Evolutionary conservation across 371 early-diverging fungal species (phyloP), one percentile per base, ranked within the genome.

Genomic region (Mortierella sp.): DNA sequence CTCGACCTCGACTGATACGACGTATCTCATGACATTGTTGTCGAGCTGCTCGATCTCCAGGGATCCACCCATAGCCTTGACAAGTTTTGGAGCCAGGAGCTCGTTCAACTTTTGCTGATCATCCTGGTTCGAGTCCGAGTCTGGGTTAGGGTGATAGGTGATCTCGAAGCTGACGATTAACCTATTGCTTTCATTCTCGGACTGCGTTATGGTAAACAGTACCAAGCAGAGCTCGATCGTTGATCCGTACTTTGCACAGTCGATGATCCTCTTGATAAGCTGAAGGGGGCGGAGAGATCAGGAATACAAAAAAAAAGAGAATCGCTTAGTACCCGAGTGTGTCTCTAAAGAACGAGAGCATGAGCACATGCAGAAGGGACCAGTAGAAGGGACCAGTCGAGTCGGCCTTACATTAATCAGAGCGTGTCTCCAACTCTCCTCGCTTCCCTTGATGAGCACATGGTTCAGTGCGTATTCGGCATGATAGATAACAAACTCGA

Each of bases 401-500:
- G n/a, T n/a, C 3, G 16, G 10, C 64, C 82, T 80, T 84, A 88
- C 87, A 71, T 82, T 84, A 14, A 88, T 73, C 21, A 90, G 57
- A 19, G 83, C 81, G 62, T 90, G 87, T 14, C 85, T 80, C 39
- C 85, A 82, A 22, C 80, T 83, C 17, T 80, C 84, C 62, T 85
- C 86, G 61, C 88, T 85, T 4, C 87, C 89, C 25, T 85, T 72
- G 41, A 88, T 86, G 43, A 80, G 78, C 14, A 84, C 69, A 64
- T 86, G 84, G 66, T 83, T 81, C 56, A 88, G 48, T 2, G 74
- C 86, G 68, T 77, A 77, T 50, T 88, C 87, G 0, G 81, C 68
- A 57, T 88, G 87, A 57, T 84, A 87, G n/a, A 90, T 78, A 0
- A 87, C 85, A 49, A 90, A 74, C 59, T 88, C 86, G 3, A 90